Evolutionary conservation across 441 rosid genomes (phyloP).

Genomic region (Gossypium schwendimanii): DNA sequence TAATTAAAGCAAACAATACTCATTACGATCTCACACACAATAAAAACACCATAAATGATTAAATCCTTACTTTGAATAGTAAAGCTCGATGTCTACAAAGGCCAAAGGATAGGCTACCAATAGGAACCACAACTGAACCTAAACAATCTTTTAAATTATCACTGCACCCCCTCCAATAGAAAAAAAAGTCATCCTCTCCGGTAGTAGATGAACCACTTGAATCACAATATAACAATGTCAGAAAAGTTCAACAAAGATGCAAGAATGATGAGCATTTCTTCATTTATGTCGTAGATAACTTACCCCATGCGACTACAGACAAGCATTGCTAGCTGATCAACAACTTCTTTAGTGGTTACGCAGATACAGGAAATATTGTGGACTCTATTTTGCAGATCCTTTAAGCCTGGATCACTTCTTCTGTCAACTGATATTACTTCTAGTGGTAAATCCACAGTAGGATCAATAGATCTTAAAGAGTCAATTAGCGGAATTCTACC

Average conservation of each 20-base stretch:
- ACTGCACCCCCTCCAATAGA: slow-evolving; percentile 75
- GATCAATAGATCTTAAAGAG: slow-evolving; percentile 70
- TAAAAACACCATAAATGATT: not conserved
- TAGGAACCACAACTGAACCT: slow-evolving; percentile 79
- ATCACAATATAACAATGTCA: slow-evolving; percentile 21
- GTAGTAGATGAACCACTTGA: slow-evolving; percentile 62
- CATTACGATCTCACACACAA: not conserved
- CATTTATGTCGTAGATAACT: slow-evolving; percentile 28
- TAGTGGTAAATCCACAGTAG: slow-evolving; percentile 48
- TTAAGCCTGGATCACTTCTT: slow-evolving; percentile 64
- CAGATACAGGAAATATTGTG: slow-evolving; percentile 60
- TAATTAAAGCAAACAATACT: not conserved
- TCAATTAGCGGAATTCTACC: slow-evolving; percentile 86
- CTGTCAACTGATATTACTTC: slow-evolving; percentile 81
- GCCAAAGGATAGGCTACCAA: slow-evolving; percentile 84
- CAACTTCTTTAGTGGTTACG: slow-evolving; percentile 75
- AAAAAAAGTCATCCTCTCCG: slow-evolving; percentile 59
- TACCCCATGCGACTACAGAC: slow-evolving; percentile 91
- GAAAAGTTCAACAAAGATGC: slow-evolving; percentile 9
- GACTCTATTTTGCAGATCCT: slow-evolving; percentile 78
- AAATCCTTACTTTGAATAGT: slow-evolving; percentile 75
- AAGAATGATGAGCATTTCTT: slow-evolving; percentile 6
- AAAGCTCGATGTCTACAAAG: slow-evolving; percentile 96
- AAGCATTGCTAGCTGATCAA: slow-evolving; percentile 90
- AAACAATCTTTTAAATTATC: slow-evolving; percentile 67